A percentile compares a stretch with the other conserved stretches of the same genome.
These are phyloP conservation scores for Solanum habrochaites DNA, from an alignment of 257 asterid species.

Conservation along the genomic window DNA sequence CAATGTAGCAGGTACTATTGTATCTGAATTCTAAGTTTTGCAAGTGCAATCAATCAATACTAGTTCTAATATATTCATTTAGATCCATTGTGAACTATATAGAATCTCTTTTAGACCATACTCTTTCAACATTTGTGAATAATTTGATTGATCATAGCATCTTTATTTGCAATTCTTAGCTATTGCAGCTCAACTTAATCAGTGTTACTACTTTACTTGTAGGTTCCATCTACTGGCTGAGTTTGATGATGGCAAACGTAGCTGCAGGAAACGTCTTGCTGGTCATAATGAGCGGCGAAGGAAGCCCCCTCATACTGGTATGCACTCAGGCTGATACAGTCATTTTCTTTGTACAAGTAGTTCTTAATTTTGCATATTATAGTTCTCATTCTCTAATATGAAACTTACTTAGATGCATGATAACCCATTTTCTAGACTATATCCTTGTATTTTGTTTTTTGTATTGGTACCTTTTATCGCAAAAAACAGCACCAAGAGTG, in stretches of 20 bases:
- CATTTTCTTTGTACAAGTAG: background rate
- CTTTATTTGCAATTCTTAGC: background rate
- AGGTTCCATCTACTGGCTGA: conserved; percentile 38
- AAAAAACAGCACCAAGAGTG: background rate
- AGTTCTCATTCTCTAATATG: background rate
- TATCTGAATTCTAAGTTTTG: background rate
- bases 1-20: conserved; percentile 38
- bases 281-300: conserved; percentile 43
- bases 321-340: conserved; percentile 3
- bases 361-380: background rate
- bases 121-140: background rate
- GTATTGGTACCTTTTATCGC: background rate
- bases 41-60: background rate
- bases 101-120: background rate
- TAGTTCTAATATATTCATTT: background rate
- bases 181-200: background rate
- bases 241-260: conserved; percentile 43
- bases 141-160: background rate
- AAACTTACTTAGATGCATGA: background rate
- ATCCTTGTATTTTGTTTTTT: background rate
- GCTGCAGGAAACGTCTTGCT: conserved; percentile 41
- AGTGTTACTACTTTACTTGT: background rate
- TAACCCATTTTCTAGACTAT: background rate
- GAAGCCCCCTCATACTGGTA: conserved; percentile 15
- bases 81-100: background rate